A percentile compares a stretch with the other conserved stretches of the same genome.
phyloP scores from a whole-genome alignment of 2,329 filamentous ascomycete genomes.

The Apiospora phragmitis region DNA sequence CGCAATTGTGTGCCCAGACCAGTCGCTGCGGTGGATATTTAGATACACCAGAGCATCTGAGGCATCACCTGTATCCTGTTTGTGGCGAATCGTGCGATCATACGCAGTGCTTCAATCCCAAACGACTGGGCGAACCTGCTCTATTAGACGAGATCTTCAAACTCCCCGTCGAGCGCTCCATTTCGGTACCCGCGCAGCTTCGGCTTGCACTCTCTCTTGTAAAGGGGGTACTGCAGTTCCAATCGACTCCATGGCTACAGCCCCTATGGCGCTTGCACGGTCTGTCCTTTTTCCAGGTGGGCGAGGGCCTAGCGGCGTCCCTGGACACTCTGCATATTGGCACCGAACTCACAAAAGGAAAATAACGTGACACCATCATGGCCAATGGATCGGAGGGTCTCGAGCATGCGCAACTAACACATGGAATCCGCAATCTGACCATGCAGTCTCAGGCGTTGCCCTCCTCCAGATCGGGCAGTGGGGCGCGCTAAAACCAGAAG shows the following conservation, averaged over 20 bases:
- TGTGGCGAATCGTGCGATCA: slow-evolving; percentile 12
- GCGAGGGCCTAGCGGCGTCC: slow-evolving; percentile 14
- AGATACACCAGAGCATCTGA: slow-evolving; percentile 13
- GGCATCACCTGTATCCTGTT: slow-evolving; percentile 15
- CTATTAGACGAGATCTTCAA: slow-evolving; percentile 20
- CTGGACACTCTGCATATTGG: slow-evolving; percentile 19
- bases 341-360: slow-evolving; percentile 14
- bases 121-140: slow-evolving; percentile 11
- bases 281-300: slow-evolving; percentile 17
- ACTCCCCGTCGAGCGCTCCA: slow-evolving; percentile 19
- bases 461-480: slow-evolving; percentile 29
- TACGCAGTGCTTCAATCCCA: slow-evolving; percentile 12
- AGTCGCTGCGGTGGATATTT: slow-evolving; percentile 10
- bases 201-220: slow-evolving; percentile 15
- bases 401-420: slow-evolving; percentile 15
- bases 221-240: slow-evolving; percentile 18
- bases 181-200: slow-evolving; percentile 17
- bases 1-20: slow-evolving; percentile 12
- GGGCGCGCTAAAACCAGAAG: slow-evolving; percentile 20
- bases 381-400: slow-evolving; percentile 5
- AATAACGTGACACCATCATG: background rate
- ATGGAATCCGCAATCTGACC: slow-evolving; percentile 26
- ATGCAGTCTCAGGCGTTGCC: slow-evolving; percentile 29
- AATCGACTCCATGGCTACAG: slow-evolving; percentile 19
- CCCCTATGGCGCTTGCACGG: slow-evolving; percentile 17